phyloP scores from a whole-genome alignment of 257 asterid species.

The Plantago elongata region DNA sequence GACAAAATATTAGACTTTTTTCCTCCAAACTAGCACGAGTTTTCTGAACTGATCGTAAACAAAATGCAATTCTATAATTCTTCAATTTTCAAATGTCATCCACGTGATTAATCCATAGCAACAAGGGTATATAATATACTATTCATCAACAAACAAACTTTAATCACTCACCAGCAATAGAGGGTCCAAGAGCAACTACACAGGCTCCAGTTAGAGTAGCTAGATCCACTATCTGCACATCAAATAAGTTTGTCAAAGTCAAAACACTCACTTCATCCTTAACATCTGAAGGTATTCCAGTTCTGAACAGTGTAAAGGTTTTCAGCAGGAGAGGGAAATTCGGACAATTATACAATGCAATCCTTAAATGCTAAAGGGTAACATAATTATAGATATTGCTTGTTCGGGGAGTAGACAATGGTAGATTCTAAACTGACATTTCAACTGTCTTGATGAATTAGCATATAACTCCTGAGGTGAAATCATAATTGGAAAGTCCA shows the following conservation, averaged over 20 bases:
- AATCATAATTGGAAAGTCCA: neutral
- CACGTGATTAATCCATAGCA: neutral
- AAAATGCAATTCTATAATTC: neutral
- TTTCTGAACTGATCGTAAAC: no score
- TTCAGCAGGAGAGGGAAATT: neutral
- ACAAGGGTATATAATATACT: neutral
- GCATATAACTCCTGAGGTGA: neutral
- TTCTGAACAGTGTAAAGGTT: neutral
- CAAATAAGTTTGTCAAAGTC: slow-evolving; percentile 13
- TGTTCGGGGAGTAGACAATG: neutral
- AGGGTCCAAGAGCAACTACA: slow-evolving; percentile 81
- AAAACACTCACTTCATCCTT: slow-evolving; percentile 10
- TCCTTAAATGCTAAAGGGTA: neutral
- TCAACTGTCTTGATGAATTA: neutral
- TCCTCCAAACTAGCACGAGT: no score
- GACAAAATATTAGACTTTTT: no score
- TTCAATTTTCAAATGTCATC: neutral
- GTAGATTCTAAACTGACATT: neutral
- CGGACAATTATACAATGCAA: no score
- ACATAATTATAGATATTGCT: neutral
- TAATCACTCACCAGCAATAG: slow-evolving; percentile 66
- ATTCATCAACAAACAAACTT: neutral
- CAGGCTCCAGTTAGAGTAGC: slow-evolving; percentile 97
- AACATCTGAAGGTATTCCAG: neutral
- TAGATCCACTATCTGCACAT: slow-evolving; percentile 75